phyloP scores from a whole-genome alignment of 2,329 filamentous ascomycete species.

The Fusarium tricinctum region DNA sequence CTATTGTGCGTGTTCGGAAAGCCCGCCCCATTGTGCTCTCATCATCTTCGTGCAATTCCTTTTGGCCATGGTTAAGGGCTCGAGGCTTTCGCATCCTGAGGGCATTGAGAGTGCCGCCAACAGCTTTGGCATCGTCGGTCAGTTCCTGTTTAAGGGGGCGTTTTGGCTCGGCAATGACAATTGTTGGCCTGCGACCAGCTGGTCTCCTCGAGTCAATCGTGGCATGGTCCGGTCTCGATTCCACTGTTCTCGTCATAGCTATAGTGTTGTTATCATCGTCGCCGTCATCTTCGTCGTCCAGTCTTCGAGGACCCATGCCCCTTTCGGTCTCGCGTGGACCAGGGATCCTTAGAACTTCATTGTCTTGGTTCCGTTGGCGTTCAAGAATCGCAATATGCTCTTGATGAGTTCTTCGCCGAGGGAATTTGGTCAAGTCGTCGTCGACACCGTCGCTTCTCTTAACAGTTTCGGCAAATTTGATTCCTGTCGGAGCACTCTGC shows the following conservation, averaged over 20 bases:
- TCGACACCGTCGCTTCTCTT: slow-evolving; percentile 70
- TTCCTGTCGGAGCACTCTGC: slow-evolving; percentile 54
- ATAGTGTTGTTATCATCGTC: slow-evolving; percentile 55
- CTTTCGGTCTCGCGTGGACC: slow-evolving; percentile 91
- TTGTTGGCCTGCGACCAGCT: slow-evolving; percentile 65
- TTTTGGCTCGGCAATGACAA: slow-evolving; percentile 76
- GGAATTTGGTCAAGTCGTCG: slow-evolving; percentile 62
- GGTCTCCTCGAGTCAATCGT: slow-evolving; percentile 42
- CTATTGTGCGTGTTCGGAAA: slow-evolving; percentile 65
- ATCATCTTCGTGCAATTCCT: slow-evolving; percentile 57
- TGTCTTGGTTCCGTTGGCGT: slow-evolving; percentile 82
- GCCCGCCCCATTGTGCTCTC: slow-evolving; percentile 49
- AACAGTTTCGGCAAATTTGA: slow-evolving; percentile 78
- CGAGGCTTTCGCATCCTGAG: slow-evolving; percentile 62
- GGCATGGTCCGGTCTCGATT: slow-evolving; percentile 46
- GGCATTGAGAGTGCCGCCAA: slow-evolving; percentile 56
- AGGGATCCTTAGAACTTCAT: slow-evolving; percentile 85
- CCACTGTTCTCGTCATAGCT: slow-evolving; percentile 45
- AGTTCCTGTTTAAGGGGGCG: slow-evolving; percentile 55
- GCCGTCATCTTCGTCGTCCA: slow-evolving; percentile 59
- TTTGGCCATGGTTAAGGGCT: slow-evolving; percentile 56
- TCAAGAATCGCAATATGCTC: slow-evolving; percentile 91
- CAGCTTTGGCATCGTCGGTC: slow-evolving; percentile 59
- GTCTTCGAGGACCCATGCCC: slow-evolving; percentile 76
- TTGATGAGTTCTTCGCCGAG: slow-evolving; percentile 68